These are phyloP conservation scores for Dalechampia spathulata DNA, from an alignment of 441 rosid species.

Conservation along the genomic window DNA sequence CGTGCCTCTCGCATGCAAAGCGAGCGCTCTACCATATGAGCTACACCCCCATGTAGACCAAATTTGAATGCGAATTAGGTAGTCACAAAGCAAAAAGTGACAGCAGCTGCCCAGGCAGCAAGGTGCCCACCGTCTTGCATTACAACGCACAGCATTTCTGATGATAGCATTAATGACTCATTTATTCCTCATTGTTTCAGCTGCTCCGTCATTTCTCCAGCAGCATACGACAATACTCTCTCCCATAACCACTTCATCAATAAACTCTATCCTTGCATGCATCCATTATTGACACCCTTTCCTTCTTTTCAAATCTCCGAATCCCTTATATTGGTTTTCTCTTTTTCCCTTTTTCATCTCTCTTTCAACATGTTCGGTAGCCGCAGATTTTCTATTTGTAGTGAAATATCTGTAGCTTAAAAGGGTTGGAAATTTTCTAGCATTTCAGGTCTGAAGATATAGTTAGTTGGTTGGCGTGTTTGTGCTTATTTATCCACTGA, in stretches of 20 bases:
- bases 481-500: no score
- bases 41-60: no score
- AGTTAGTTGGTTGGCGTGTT: neutral
- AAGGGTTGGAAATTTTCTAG: neutral
- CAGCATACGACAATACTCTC: constrained; percentile 11
- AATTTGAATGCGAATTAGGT: no score
- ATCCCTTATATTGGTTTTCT: no score
- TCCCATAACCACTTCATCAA: constrained; percentile 1
- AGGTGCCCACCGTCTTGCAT: constrained; percentile 30
- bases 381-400: constrained; percentile 21
- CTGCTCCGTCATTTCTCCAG: constrained; percentile 8
- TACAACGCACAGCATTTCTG: constrained; percentile 14
- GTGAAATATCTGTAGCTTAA: no score
- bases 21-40: constrained; percentile 86
- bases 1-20: constrained; percentile 86
- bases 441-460: no score
- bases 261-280: neutral
- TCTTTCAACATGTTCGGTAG: no score
- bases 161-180: constrained; percentile 27
- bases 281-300: constrained; percentile 1
- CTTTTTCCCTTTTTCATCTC: constrained; percentile 27
- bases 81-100: no score
- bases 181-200: constrained; percentile 17
- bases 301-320: no score
- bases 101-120: no score